A percentile compares a stretch with the other conserved stretches of the same genome.
Conservation (phyloP, 495 filamentous ascomycete genomes). For the Hypoxylon fuscum region DNA sequence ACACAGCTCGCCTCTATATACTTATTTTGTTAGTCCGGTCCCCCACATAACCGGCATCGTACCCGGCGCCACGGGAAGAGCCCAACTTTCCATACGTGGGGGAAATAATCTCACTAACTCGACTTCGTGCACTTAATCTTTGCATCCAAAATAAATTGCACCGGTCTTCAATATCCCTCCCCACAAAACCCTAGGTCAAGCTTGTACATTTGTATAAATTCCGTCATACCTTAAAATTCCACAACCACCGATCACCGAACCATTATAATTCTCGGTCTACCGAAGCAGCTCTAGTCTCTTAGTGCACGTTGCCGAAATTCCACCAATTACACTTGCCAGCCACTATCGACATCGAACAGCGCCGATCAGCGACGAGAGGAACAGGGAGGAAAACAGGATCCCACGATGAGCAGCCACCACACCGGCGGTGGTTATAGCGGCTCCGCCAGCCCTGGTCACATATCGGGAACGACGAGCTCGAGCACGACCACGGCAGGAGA, state of each 20-base stretch:
- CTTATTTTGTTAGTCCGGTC: background rate
- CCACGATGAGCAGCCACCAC: conserved; percentile 13
- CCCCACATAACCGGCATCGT: conserved; percentile 9
- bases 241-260: background rate
- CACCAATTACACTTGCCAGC: background rate
- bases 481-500: conserved; percentile 48
- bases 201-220: background rate
- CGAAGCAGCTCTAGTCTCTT: background rate
- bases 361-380: background rate
- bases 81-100: background rate
- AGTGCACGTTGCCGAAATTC: background rate
- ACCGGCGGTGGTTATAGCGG: conserved; percentile 8
- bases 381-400: background rate
- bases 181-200: conserved; percentile 1
- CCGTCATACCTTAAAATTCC: background rate
- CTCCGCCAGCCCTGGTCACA: no score
- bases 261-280: background rate
- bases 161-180: background rate
- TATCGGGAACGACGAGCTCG: no score
- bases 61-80: conserved; percentile 24
- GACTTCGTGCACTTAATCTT: background rate
- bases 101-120: background rate
- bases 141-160: background rate
- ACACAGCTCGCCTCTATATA: no score
- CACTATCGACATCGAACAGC: no score